A percentile compares a stretch with the other conserved stretches of the same genome.
phyloP scores from a whole-genome alignment of 164 flowering plant species.

The Cinnamomum chago region DNA sequence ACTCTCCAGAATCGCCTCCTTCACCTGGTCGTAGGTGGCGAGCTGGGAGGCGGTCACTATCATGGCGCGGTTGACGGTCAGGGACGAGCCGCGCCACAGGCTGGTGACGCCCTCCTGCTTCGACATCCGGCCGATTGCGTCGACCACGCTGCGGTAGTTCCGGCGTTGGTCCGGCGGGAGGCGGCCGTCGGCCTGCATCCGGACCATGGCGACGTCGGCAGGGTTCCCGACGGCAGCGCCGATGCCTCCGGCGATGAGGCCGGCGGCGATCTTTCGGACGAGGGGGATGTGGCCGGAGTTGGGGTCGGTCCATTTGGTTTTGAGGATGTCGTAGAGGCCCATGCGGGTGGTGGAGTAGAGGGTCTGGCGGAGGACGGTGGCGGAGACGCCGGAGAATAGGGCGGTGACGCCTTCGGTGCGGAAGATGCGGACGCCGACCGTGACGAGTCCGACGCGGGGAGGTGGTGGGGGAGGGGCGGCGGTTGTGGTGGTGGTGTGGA shows the following conservation, averaged over 20 bases:
- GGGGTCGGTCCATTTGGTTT: constrained; percentile 72
- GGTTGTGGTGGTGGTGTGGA: constrained; percentile 16
- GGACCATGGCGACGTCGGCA: constrained; percentile 93
- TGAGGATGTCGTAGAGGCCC: constrained; percentile 82
- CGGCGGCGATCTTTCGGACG: constrained; percentile 53
- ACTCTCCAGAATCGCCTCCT: constrained; percentile 59
- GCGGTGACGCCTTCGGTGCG: constrained; percentile 63
- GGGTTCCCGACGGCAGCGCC: constrained; percentile 94
- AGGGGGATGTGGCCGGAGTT: constrained; percentile 49
- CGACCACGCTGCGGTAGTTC: constrained; percentile 71
- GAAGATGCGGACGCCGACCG: constrained; percentile 51
- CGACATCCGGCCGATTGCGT: constrained; percentile 62
- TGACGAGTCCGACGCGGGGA: constrained; percentile 44
- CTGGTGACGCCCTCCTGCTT: constrained; percentile 58
- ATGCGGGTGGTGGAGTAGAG: constrained; percentile 88
- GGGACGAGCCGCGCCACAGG: constrained; percentile 88
- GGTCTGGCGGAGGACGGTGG: constrained; percentile 81
- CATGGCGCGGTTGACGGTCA: constrained; percentile 92
- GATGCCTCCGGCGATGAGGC: constrained; percentile 69
- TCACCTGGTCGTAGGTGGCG: constrained; percentile 84
- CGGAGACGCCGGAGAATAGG: constrained; percentile 79
- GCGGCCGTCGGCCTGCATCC: constrained; percentile 94
- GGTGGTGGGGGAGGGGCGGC: constrained; percentile 14
- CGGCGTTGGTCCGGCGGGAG: constrained; percentile 69
- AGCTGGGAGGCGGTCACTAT: constrained; percentile 89